These are phyloP conservation scores for Neurospora sp. DNA, from an alignment of 495 filamentous ascomycete species.

Conservation along the genomic window DNA sequence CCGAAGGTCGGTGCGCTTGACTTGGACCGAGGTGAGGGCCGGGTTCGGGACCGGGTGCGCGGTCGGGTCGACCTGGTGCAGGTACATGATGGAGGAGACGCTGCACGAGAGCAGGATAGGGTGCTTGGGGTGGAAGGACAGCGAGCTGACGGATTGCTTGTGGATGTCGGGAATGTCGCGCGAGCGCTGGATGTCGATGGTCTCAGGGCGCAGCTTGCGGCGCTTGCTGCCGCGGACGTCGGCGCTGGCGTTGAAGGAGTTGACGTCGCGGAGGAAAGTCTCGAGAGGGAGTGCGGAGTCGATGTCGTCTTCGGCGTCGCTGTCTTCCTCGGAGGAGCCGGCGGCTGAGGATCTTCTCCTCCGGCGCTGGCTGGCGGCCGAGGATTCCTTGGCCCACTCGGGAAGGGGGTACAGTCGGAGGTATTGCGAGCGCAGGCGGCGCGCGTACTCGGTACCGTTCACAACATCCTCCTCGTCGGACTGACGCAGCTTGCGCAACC, in stretches of 20 bases:
- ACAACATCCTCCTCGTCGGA: conserved; percentile 77
- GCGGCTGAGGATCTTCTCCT: conserved; percentile 40
- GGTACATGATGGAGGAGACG: conserved; percentile 68
- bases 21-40: conserved; percentile 77
- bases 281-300: conserved; percentile 66
- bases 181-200: conserved; percentile 68
- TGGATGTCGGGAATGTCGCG: conserved; percentile 40
- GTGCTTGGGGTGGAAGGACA: conserved; percentile 79
- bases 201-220: conserved; percentile 68
- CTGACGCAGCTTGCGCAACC: conserved; percentile 69
- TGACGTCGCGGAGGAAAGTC: conserved; percentile 61
- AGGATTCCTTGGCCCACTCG: conserved; percentile 57
- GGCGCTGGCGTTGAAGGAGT: conserved; percentile 36
- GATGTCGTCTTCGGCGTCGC: conserved; percentile 49
- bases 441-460: conserved; percentile 74
- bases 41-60: conserved; percentile 69
- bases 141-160: conserved; percentile 69
- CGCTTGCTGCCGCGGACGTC: conserved; percentile 33
- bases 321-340: conserved; percentile 48
- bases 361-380: conserved; percentile 42
- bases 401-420: conserved; percentile 70
- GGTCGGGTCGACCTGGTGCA: conserved; percentile 77
- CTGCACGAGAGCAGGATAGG: conserved; percentile 86
- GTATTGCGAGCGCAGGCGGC: conserved; percentile 70
- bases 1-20: conserved; percentile 68